phyloP scores from a whole-genome alignment of 2,329 filamentous ascomycete genomes.

The Berkeleyomyces basicola region DNA sequence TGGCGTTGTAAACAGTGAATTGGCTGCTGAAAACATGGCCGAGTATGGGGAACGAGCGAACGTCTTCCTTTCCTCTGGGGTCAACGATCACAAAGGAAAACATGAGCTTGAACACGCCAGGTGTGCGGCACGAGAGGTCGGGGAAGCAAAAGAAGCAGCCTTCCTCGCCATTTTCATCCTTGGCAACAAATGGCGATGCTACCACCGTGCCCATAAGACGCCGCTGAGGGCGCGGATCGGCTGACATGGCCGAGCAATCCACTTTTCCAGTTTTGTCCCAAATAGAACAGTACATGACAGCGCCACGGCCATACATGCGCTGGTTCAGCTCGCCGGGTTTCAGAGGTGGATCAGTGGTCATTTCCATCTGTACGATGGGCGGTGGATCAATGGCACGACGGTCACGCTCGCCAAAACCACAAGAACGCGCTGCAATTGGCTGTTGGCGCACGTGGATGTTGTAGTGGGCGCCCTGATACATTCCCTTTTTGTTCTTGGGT shows the following conservation, averaged over 20 bases:
- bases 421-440: constrained; percentile 60
- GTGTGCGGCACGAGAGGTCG: constrained; percentile 63
- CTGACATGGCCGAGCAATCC: constrained; percentile 55
- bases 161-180: constrained; percentile 54
- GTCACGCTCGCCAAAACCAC: constrained; percentile 70
- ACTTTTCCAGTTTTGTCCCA: constrained; percentile 50
- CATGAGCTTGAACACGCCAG: constrained; percentile 56
- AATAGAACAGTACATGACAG: constrained; percentile 61
- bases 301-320: constrained; percentile 34
- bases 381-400: constrained; percentile 70
- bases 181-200: constrained; percentile 57
- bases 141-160: constrained; percentile 80
- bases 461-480: constrained; percentile 19
- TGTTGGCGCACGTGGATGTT: constrained; percentile 55
- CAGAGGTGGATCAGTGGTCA: constrained; percentile 38
- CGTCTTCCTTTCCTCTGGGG: constrained; percentile 23
- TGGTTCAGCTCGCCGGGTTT: constrained; percentile 32
- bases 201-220: constrained; percentile 68
- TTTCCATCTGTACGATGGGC: constrained; percentile 58
- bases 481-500: not conserved
- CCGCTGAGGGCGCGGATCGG: constrained; percentile 55
- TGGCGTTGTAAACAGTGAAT: constrained; percentile 71
- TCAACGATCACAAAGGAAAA: constrained; percentile 62
- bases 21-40: constrained; percentile 43
- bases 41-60: constrained; percentile 33